Conservation (phyloP, 768 basidiomycete genomes). For the Melanogaster broomeanus region DNA sequence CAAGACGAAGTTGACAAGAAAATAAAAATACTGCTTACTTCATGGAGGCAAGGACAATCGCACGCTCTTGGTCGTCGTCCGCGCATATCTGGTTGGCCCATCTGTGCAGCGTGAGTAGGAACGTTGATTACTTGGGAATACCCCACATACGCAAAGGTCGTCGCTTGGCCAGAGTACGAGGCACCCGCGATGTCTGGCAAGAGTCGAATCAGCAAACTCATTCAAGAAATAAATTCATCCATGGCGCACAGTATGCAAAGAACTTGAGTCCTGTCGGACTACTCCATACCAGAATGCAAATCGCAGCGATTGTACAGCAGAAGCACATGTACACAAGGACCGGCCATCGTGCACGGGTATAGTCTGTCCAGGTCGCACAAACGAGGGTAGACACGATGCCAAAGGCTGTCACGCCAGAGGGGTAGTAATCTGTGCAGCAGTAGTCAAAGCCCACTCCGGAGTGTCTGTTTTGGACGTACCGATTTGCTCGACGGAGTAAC, state of each 20-base stretch:
- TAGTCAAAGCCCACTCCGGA: background rate
- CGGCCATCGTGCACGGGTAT: constrained; percentile 57
- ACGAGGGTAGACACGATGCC: constrained; percentile 63
- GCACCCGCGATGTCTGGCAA: constrained; percentile 57
- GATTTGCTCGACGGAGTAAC: constrained; percentile 63
- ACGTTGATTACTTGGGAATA: background rate
- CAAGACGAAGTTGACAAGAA: background rate
- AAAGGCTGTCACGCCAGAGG: constrained; percentile 64
- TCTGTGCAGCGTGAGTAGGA: constrained; percentile 29
- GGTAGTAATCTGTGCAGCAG: constrained; percentile 49
- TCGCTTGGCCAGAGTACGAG: constrained; percentile 74
- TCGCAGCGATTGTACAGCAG: constrained; percentile 52
- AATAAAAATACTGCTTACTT: constrained; percentile 44
- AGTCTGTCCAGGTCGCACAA: constrained; percentile 66
- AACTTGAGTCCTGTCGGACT: constrained; percentile 65
- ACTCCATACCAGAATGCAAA: constrained; percentile 62
- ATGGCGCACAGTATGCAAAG: constrained; percentile 66
- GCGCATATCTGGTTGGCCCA: constrained; percentile 83
- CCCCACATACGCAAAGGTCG: constrained; percentile 63
- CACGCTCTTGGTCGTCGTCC: constrained; percentile 70
- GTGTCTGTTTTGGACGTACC: constrained; percentile 33
- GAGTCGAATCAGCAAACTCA: background rate
- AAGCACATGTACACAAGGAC: constrained; percentile 64
- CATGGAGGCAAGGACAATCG: constrained; percentile 74
- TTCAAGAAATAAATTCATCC: background rate